Evolutionary conservation across 257 asterid genomes (phyloP).

Genomic region (Agastache rugosa): DNA sequence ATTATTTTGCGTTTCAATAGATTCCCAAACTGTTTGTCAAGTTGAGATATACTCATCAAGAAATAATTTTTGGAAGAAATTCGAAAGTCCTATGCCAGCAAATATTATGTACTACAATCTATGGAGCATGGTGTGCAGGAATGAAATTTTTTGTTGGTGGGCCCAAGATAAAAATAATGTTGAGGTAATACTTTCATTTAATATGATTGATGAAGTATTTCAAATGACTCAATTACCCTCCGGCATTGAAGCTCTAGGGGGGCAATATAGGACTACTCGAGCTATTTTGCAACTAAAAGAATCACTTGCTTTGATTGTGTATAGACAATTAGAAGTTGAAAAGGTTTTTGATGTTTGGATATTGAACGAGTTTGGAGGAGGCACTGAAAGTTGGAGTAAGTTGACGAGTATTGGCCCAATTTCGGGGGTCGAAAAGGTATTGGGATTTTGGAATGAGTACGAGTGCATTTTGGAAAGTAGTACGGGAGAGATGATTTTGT

Average conservation of each 20-base stretch:
- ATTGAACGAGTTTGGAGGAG: conserved; percentile 39
- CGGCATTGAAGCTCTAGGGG: conserved; percentile 46
- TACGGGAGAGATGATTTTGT: conserved; percentile 49
- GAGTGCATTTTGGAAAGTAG: conserved; percentile 51
- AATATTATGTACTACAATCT: conserved; percentile 52
- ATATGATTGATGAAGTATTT: conserved; percentile 44
- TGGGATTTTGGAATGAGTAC: conserved; percentile 51
- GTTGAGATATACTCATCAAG: conserved; percentile 57
- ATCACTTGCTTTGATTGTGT: conserved; percentile 56
- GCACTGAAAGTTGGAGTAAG: conserved; percentile 43
- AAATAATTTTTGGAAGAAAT: conserved; percentile 50
- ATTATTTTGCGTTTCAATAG: conserved; percentile 42
- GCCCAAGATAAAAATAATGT: conserved; percentile 48
- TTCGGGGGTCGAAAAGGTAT: conserved; percentile 55
- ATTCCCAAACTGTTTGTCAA: conserved; percentile 38
- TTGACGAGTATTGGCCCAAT: conserved; percentile 53
- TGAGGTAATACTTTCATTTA: conserved; percentile 58
- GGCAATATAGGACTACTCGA: conserved; percentile 51
- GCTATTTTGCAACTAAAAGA: conserved; percentile 50
- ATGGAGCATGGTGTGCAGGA: conserved; percentile 65
- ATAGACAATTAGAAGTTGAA: conserved; percentile 40
- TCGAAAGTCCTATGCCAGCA: conserved; percentile 44
- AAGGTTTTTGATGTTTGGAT: conserved; percentile 58
- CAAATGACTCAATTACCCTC: conserved; percentile 52
- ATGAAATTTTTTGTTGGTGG: conserved; percentile 67